Conservation (phyloP, 148 eudicot genomes). For the Euryodendron excelsum region DNA sequence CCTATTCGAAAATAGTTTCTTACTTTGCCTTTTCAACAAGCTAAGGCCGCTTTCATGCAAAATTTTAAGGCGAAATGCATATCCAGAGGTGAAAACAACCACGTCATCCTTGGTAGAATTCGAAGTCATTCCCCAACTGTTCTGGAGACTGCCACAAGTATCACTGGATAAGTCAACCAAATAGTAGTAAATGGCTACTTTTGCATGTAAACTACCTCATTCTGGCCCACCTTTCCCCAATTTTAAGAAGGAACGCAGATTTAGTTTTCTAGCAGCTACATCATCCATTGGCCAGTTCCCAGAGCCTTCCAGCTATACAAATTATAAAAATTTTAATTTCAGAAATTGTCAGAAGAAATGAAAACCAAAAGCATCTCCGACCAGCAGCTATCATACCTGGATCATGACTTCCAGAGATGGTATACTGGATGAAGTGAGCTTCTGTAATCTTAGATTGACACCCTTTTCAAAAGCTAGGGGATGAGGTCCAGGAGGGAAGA, state of each 20-base stretch:
- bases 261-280: constrained; percentile 82
- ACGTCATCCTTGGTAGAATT: constrained; percentile 76
- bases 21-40: constrained; percentile 59
- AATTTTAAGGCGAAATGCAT: constrained; percentile 87
- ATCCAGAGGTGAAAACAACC: constrained; percentile 78
- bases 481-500: constrained; percentile 79
- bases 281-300: constrained; percentile 99
- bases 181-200: neutral
- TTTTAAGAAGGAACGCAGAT: constrained; percentile 81
- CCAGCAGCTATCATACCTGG: constrained; percentile 49
- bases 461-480: constrained; percentile 58
- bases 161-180: constrained; percentile 8
- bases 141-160: constrained; percentile 58
- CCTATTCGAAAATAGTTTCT: constrained; percentile 37
- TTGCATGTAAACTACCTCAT: constrained; percentile 13
- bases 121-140: constrained; percentile 50
- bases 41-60: constrained; percentile 85
- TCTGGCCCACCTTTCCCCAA: constrained; percentile 75
- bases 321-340: neutral
- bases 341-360: constrained; percentile 6
- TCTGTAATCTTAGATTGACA: constrained; percentile 30
- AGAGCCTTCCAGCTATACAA: constrained; percentile 84
- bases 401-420: constrained; percentile 82
- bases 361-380: neutral
- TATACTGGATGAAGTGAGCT: constrained; percentile 60